Percentiles rank a stretch among this genome's conserved stretches.
Conservation (phyloP, 345 rosid genomes). For the Brassica cretica region DNA sequence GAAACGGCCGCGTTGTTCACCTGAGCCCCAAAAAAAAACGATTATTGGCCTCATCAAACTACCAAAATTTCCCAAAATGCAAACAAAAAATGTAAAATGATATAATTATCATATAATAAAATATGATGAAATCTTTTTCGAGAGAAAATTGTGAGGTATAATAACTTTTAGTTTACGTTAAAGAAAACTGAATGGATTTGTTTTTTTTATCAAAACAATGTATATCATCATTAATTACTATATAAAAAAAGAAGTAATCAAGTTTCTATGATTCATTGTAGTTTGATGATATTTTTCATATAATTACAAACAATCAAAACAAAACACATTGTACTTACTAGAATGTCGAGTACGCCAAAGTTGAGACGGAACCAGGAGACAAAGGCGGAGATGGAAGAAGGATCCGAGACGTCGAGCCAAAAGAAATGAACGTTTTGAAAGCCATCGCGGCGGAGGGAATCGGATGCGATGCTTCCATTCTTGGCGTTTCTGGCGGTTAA, state of each 20-base stretch:
- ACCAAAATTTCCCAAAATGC: not conserved
- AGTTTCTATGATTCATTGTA: not conserved
- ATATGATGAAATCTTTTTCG: no score
- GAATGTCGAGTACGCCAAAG: constrained; percentile 51
- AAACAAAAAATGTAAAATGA: not conserved
- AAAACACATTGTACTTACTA: constrained; percentile 15
- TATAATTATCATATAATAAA: not conserved
- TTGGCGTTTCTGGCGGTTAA: constrained; percentile 68
- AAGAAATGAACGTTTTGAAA: constrained; percentile 45
- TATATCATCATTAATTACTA: no score
- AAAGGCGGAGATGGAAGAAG: constrained; percentile 56
- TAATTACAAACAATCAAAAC: not conserved
- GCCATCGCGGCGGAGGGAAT: constrained; percentile 48
- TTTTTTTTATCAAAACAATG: no score
- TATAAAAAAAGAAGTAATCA: not conserved
- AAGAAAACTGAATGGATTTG: no score
- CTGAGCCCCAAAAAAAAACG: constrained; percentile 31
- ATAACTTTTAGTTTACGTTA: no score
- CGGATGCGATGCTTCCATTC: constrained; percentile 58
- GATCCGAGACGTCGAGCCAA: constrained; percentile 63
- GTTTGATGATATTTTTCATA: not conserved
- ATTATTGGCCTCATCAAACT: not conserved
- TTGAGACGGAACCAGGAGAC: constrained; percentile 48
- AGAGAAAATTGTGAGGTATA: no score
- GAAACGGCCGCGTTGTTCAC: constrained; percentile 86